Evolutionary conservation across 768 basidiomycete genomes (phyloP), one percentile per base, ranked within the genome.

Genomic region (Jaapia argillacea): DNA sequence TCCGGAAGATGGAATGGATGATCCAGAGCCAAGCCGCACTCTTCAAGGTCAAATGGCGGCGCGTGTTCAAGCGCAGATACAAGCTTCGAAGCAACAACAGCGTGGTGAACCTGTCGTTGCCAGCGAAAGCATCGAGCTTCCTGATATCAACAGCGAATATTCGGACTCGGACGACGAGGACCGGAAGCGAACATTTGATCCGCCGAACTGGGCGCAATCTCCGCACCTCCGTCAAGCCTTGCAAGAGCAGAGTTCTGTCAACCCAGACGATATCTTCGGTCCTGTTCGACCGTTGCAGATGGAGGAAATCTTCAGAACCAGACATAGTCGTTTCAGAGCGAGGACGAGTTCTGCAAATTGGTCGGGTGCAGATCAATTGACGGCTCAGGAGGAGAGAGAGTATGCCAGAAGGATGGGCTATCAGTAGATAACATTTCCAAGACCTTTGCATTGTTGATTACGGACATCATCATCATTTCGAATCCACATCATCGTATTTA

Each of bases 81-180:
- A 79, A 46, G 80, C 81, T 21, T 71, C 76, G 12, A 59, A 61
- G 35, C 69, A 74, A 43, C 62, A 66, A 27, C 57, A 63, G 27
- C 55, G 57, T 28, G 72, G 77, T 6, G 58, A 65, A 2, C 59
- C 81, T 44, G 48, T 58, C 16, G 57, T 54, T n/a, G 37, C 63
- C 14, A 85, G 80, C 57, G 85, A 91, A 67, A 79, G 72, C 56
- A 88, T 93, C 52, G 91, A 92, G 54, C 69, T 99, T 14, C 93
- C 94, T 0, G 94, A 98, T 37, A 91, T 96, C 56, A 85, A 91
- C 54, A 91, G 87, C 64, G 94, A 97, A 54, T 98, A 97, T 62
- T 96, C 92, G 4, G 88, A 93, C 61, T 96, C 92, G 4, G 94
- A 91, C 36, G 90, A 93, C 51, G 91, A 93, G 58, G 79, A 82